Percentiles rank a stretch among this genome's conserved stretches.
Evolutionary conservation across 1,284 basidiomycete species (phyloP).

Genomic region (Sutorius eximius): DNA sequence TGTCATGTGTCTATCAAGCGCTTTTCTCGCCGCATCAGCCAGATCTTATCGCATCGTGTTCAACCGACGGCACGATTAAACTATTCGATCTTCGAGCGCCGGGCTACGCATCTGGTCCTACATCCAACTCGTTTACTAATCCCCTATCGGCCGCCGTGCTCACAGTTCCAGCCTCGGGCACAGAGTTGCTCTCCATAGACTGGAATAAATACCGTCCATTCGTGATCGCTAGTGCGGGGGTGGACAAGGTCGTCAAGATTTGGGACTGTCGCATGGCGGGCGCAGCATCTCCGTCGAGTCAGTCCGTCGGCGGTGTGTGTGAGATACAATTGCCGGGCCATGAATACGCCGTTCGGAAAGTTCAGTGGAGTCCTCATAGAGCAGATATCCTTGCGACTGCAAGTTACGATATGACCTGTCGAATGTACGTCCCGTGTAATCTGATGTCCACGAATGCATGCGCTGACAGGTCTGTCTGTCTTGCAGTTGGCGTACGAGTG

Average conservation of each 20-base stretch:
- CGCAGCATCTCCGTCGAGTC: conserved; percentile 41
- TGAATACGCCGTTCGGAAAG: conserved; percentile 78
- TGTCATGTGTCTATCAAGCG: conserved; percentile 85
- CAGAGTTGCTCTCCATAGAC: conserved; percentile 77
- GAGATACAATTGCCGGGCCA: conserved; percentile 73
- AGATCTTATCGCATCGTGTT: conserved; percentile 78
- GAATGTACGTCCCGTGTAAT: conserved; percentile 61
- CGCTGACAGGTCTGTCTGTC: background rate
- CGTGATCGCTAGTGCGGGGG: conserved; percentile 75
- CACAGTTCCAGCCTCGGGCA: conserved; percentile 68
- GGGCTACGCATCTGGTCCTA: conserved; percentile 46
- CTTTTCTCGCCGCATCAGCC: conserved; percentile 91
- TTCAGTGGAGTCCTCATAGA: conserved; percentile 79
- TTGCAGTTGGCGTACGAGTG: conserved; percentile 60
- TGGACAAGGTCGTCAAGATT: conserved; percentile 77
- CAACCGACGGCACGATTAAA: conserved; percentile 80
- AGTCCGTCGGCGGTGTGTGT: conserved; percentile 65
- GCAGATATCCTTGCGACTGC: conserved; percentile 79
- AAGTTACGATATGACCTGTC: conserved; percentile 96
- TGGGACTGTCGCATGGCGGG: conserved; percentile 87
- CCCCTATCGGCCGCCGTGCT: conserved; percentile 65
- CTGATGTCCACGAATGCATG: background rate
- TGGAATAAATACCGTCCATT: conserved; percentile 93
- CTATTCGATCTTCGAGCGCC: conserved; percentile 76
- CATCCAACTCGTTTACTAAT: conserved; percentile 55